Evolutionary conservation across 305 asterid genomes (phyloP).

Genomic region (Galium porrigens): DNA sequence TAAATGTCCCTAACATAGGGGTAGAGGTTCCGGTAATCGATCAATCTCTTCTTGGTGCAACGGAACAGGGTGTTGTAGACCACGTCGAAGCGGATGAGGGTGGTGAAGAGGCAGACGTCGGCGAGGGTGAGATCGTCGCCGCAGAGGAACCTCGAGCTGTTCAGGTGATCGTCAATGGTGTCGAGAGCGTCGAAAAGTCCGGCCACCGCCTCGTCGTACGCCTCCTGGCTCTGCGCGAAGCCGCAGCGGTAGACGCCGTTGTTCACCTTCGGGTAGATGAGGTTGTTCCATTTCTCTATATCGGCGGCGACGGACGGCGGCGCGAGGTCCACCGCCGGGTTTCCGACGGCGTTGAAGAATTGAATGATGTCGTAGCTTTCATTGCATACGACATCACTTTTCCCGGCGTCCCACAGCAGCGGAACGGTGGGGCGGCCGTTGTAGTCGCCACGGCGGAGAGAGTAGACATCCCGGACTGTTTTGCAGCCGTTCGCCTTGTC

Average conservation of each 20-base stretch:
- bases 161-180: constrained; percentile 55
- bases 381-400: constrained; percentile 55
- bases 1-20: constrained; percentile 68
- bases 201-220: constrained; percentile 46
- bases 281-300: constrained; percentile 59
- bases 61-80: constrained; percentile 75
- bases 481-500: constrained; percentile 55
- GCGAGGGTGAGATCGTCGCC: constrained; percentile 63
- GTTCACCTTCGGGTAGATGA: constrained; percentile 59
- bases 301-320: constrained; percentile 37
- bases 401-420: constrained; percentile 62
- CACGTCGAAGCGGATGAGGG: constrained; percentile 69
- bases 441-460: constrained; percentile 46
- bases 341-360: constrained; percentile 45
- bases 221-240: constrained; percentile 85
- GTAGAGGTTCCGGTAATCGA: constrained; percentile 53
- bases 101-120: constrained; percentile 75
- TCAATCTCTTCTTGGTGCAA: constrained; percentile 81
- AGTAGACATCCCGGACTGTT: constrained; percentile 58
- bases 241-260: constrained; percentile 94
- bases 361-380: constrained; percentile 75
- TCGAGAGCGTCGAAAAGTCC: constrained; percentile 50
- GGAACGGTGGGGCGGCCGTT: constrained; percentile 72
- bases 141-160: constrained; percentile 47
- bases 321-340: constrained; percentile 54